Evolutionary conservation across 345 rosid species (phyloP), one percentile per base, ranked within the genome.

Genomic region (Linum tenue): DNA sequence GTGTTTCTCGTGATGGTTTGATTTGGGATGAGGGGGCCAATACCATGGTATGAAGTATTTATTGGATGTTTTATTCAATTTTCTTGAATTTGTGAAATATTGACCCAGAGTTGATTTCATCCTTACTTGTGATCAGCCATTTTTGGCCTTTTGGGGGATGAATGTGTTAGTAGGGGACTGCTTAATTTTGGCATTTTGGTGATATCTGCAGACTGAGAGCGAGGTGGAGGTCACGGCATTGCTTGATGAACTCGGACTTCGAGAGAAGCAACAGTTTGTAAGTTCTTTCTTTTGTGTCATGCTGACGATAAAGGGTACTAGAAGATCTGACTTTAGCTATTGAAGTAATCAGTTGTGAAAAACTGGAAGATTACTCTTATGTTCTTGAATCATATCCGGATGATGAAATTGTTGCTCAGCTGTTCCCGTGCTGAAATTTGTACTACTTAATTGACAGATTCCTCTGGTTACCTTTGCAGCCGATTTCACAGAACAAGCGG

Each of bases 11-110:
- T 55, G 71, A 76, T 43, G 97, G 80, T 60, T 80, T 92, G 55
- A 60, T 86, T 69, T 92, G 97, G 98, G 98, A 92, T 5, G 89
- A 89, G 73, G 98, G 98, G 75, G 97, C 98, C 14, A 92, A 90
- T 79, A 90, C 98, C 1, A 90, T 92, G 97, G 96, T 92, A 68
- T 0, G 36, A 41, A 22, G 35, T 68, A 1, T 38, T 56, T 39
- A 0, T 15, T 38, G 4, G 4, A 61, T n/a, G n/a, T n/a, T 15
- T 61, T 39, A 11, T 12, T 9, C n/a, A 15, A 12, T 8, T 60
- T 3, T 14, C 51, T 44, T 3, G 7, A 35, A 59, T 59, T 59
- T 12, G 36, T 31, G 36, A 8, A 22, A 3, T 22, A 59, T 59
- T 60, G 37, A 15, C 5, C 3, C 1, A 3, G 38, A 12, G 44